Evolutionary conservation across 768 basidiomycete genomes (phyloP).

Genomic region (Collybiopsis confluens): DNA sequence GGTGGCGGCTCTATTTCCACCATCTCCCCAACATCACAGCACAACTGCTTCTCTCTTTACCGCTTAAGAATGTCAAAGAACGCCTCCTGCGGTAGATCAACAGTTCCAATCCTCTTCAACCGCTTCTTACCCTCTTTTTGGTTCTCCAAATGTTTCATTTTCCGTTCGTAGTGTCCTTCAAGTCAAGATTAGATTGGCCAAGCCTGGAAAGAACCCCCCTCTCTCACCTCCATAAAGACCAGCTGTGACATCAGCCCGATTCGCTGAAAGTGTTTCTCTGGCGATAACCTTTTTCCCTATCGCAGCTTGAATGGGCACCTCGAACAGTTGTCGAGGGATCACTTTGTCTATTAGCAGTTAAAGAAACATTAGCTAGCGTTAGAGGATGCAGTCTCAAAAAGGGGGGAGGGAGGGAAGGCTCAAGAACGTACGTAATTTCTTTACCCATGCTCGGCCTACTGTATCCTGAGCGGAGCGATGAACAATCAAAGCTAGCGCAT

Average conservation of each 20-base stretch:
- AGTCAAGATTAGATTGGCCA: too few species aligned
- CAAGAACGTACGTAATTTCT: conserved; percentile 76
- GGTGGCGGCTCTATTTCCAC: too few species aligned
- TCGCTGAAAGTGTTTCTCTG: conserved; percentile 80
- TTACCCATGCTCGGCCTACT: conserved; percentile 81
- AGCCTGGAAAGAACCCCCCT: too few species aligned
- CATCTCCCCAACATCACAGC: background rate
- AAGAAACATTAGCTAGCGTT: too few species aligned
- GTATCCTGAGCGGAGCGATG: conserved; percentile 75
- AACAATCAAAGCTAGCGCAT: conserved; percentile 89
- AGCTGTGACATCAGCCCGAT: conserved; percentile 90
- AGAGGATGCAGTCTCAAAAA: background rate
- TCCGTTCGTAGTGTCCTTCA: conserved; percentile 85
- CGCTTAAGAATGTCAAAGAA: conserved; percentile 80
- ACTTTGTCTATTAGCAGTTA: conserved; percentile 62
- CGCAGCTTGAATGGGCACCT: conserved; percentile 93
- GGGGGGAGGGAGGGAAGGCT: too few species aligned
- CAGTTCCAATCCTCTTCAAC: conserved; percentile 85
- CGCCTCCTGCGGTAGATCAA: conserved; percentile 91
- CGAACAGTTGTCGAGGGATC: conserved; percentile 88
- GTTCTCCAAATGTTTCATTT: conserved; percentile 81
- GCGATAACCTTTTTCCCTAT: conserved; percentile 86
- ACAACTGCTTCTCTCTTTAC: background rate
- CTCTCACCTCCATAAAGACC: conserved; percentile 89
- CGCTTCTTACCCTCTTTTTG: conserved; percentile 91